Percentiles rank a stretch among this genome's conserved stretches.
These are phyloP conservation scores for Eustoma russellianum DNA, from an alignment of 257 asterid genomes.

Conservation along the genomic window DNA sequence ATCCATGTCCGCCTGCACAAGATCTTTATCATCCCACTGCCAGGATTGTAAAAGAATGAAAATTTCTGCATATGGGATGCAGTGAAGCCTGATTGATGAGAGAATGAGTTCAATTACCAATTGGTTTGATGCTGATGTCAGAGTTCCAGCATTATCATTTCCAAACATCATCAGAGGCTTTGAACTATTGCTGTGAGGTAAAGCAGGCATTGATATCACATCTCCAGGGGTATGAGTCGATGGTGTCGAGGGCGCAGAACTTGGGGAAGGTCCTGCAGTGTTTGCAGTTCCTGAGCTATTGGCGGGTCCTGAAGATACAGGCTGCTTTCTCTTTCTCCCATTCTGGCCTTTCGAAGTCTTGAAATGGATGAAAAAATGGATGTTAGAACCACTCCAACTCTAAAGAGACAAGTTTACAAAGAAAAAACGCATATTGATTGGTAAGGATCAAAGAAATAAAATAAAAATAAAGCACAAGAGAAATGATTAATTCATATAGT, in stretches of 20 bases:
- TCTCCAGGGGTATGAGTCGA: slow-evolving; percentile 98
- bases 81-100: background rate
- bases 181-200: slow-evolving; percentile 79
- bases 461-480: too few species aligned
- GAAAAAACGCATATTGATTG: background rate
- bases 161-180: slow-evolving; percentile 85
- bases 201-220: slow-evolving; percentile 71
- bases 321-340: slow-evolving; percentile 92
- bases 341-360: slow-evolving; percentile 91
- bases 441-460: too few species aligned
- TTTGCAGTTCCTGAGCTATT: slow-evolving; percentile 98
- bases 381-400: slow-evolving; percentile 24
- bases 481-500: too few species aligned
- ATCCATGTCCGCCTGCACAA: slow-evolving; percentile 91
- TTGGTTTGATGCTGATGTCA: slow-evolving; percentile 86
- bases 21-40: slow-evolving; percentile 99
- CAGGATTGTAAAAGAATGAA: slow-evolving; percentile 22
- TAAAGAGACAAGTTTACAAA: slow-evolving; percentile 1
- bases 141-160: slow-evolving; percentile 69
- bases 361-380: slow-evolving; percentile 22
- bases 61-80: slow-evolving; percentile 4
- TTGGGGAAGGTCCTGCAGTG: slow-evolving; percentile 98
- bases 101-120: slow-evolving; percentile 41
- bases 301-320: slow-evolving; percentile 91
- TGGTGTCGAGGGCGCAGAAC: slow-evolving; percentile 99